A percentile compares a stretch with the other conserved stretches of the same genome.
Conservation (phyloP, 164 flowering plant genomes). For the Chimonanthus praecox region DNA sequence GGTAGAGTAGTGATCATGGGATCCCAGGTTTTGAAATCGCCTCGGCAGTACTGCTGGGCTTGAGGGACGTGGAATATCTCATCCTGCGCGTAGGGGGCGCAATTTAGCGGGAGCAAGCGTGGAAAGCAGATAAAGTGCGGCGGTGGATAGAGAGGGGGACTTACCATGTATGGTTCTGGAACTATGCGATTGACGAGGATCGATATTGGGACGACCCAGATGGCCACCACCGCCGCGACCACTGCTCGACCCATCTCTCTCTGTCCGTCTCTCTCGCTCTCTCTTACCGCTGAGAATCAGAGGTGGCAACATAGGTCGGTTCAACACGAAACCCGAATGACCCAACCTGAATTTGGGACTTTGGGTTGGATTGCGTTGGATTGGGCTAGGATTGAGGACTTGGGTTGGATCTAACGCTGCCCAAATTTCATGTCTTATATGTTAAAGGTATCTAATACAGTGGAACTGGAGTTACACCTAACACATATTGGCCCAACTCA, state of each 20-base stretch:
- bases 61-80: slow-evolving; percentile 94
- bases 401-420: too few relatives aligned
- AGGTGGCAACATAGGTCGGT: not conserved
- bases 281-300: not conserved
- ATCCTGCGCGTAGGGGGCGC: slow-evolving; percentile 39
- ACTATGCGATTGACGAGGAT: slow-evolving; percentile 65
- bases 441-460: too few relatives aligned
- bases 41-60: slow-evolving; percentile 79
- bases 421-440: too few relatives aligned
- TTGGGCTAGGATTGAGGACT: too few relatives aligned
- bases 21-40: slow-evolving; percentile 86
- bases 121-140: not conserved
- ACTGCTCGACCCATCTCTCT: slow-evolving; percentile 56
- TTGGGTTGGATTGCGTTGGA: too few relatives aligned
- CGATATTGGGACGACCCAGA: slow-evolving; percentile 70
- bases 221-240: slow-evolving; percentile 48
- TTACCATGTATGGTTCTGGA: slow-evolving; percentile 86
- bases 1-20: slow-evolving; percentile 99
- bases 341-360: too few relatives aligned
- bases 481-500: too few relatives aligned
- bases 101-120: not conserved
- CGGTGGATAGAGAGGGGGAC: not conserved
- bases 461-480: too few relatives aligned
- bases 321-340: too few relatives aligned
- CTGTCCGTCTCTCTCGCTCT: not conserved